phyloP scores from a whole-genome alignment of 179 eudicot genomes.

The Vitellaria paradoxa region DNA sequence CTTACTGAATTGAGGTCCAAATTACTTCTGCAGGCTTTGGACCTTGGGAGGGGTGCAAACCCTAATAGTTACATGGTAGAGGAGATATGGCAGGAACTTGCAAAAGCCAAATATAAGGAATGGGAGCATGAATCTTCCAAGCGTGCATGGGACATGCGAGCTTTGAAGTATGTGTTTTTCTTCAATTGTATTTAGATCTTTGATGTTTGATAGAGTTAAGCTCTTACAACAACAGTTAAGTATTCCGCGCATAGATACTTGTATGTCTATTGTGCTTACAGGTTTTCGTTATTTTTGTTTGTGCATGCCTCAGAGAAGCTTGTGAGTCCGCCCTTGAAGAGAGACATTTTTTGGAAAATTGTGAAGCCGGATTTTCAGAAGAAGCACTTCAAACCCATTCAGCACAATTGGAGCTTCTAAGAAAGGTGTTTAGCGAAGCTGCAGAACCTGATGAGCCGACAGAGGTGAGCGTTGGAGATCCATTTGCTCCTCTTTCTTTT shows the following conservation, averaged over 20 bases:
- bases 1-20: background rate
- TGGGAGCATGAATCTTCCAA: constrained; percentile 81
- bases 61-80: constrained; percentile 77
- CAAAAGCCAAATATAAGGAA: constrained; percentile 71
- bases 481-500: background rate
- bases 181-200: background rate
- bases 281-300: constrained; percentile 5
- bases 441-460: constrained; percentile 64
- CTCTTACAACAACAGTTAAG: background rate
- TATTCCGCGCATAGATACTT: background rate
- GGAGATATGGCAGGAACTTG: constrained; percentile 90
- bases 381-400: constrained; percentile 28
- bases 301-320: constrained; percentile 44
- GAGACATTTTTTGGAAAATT: constrained; percentile 37
- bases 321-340: constrained; percentile 71
- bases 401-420: constrained; percentile 51
- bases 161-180: constrained; percentile 51
- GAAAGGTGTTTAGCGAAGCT: constrained; percentile 54
- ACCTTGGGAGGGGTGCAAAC: constrained; percentile 76
- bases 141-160: constrained; percentile 70
- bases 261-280: background rate
- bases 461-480: constrained; percentile 41
- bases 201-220: background rate
- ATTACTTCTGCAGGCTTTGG: constrained; percentile 51
- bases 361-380: constrained; percentile 31